Percentiles rank a stretch among this genome's conserved stretches.
Evolutionary conservation across 306 rosid genomes (phyloP).

Genomic region (Glycine latifolia): DNA sequence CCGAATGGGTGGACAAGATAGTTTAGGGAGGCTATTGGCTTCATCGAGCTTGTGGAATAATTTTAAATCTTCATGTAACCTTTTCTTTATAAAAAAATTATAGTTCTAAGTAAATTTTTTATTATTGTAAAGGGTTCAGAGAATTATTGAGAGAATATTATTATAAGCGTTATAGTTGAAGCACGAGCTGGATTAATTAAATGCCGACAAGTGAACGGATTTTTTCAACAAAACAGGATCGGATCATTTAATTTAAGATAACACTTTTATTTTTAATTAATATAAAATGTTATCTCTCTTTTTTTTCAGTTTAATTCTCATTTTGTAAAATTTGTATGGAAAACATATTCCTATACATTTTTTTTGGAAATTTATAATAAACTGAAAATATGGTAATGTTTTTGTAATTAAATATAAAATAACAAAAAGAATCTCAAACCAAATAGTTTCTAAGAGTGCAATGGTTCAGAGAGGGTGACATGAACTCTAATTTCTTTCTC

Average conservation of each 20-base stretch:
- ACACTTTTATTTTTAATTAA: not conserved
- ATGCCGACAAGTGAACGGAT: not conserved
- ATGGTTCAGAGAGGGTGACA: no score
- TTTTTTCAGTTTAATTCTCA: not conserved
- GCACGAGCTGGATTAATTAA: not conserved
- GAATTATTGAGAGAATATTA: not conserved
- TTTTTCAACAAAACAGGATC: not conserved
- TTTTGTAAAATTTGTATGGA: not conserved
- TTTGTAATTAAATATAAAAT: no score
- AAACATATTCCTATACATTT: not conserved
- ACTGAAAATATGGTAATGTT: no score
- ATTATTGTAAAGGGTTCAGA: not conserved
- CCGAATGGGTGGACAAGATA: no score
- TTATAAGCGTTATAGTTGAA: not conserved
- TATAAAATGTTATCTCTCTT: not conserved
- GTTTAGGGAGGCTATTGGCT: no score
- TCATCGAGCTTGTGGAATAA: not conserved
- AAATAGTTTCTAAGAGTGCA: no score
- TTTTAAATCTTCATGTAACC: not conserved
- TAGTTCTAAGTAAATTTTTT: not conserved
- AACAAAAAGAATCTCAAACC: not conserved
- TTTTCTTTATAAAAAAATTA: not conserved
- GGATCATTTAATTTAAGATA: not conserved
- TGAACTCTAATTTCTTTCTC: not conserved
- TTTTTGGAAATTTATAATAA: no score